phyloP scores from a whole-genome alignment of 2,329 filamentous ascomycete genomes.

The Blastomyces percursus region DNA sequence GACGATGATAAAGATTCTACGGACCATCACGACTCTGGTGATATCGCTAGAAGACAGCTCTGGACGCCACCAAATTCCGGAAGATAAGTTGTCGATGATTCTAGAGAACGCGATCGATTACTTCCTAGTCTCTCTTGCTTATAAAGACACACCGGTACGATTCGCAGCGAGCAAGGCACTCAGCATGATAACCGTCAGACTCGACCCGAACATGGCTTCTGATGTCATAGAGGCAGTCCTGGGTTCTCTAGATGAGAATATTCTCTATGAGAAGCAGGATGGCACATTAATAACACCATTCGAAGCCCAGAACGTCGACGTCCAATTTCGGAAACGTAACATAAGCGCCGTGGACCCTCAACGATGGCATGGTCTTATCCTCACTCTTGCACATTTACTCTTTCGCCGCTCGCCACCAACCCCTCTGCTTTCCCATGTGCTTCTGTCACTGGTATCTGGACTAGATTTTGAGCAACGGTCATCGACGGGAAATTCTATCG shows the following conservation, averaged over 20 bases:
- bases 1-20: conserved; percentile 71
- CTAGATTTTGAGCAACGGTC: conserved; percentile 82
- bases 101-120: conserved; percentile 74
- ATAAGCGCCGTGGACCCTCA: conserved; percentile 67
- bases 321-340: conserved; percentile 41
- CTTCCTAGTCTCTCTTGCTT: conserved; percentile 64
- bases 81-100: conserved; percentile 38
- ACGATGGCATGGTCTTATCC: conserved; percentile 83
- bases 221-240: conserved; percentile 83
- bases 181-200: conserved; percentile 70
- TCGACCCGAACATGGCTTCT: conserved; percentile 68
- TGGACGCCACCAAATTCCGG: conserved; percentile 17
- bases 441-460: conserved; percentile 66
- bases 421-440: conserved; percentile 57
- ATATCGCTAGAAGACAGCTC: conserved; percentile 41
- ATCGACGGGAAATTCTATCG: conserved; percentile 71
- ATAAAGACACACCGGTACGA: conserved; percentile 83
- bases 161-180: conserved; percentile 87
- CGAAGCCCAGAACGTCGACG: conserved; percentile 23
- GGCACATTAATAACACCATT: conserved; percentile 29
- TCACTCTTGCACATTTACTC: conserved; percentile 76
- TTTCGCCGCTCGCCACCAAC: conserved; percentile 73
- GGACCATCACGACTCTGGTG: conserved; percentile 58
- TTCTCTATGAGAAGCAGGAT: conserved; percentile 44
- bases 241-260: conserved; percentile 52